phyloP scores from a whole-genome alignment of 1,284 basidiomycete genomes.

The Schizophyllum commune region DNA sequence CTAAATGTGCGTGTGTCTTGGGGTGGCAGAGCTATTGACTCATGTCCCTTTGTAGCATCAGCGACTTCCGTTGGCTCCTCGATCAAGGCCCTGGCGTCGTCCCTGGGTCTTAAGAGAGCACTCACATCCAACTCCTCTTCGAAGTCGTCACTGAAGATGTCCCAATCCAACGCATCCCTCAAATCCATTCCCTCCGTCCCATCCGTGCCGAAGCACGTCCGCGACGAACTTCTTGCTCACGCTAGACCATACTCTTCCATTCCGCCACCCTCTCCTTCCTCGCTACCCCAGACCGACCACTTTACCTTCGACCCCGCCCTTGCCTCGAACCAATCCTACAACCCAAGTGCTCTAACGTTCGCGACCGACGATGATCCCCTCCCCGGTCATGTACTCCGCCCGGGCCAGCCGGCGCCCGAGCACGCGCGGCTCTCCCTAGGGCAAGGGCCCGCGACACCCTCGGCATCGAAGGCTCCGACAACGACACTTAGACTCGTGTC shows the following conservation, averaged over 20 bases:
- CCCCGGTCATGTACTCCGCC: slow-evolving; percentile 46
- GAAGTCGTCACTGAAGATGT: slow-evolving; percentile 10
- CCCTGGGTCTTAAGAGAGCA: slow-evolving; percentile 56
- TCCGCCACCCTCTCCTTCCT: slow-evolving; percentile 27
- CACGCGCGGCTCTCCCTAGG: slow-evolving; percentile 50
- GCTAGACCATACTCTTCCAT: slow-evolving; percentile 48
- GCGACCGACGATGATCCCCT: slow-evolving; percentile 35
- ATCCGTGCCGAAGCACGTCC: slow-evolving; percentile 10
- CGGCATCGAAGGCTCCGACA: slow-evolving; percentile 32
- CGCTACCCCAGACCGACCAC: slow-evolving; percentile 34
- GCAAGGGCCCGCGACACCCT: slow-evolving; percentile 27
- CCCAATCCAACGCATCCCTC: slow-evolving; percentile 21
- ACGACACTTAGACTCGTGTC: slow-evolving; percentile 61
- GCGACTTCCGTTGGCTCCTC: slow-evolving; percentile 55
- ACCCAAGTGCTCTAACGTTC: slow-evolving; percentile 10
- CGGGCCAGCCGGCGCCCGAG: slow-evolving; percentile 47
- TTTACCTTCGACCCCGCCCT: slow-evolving; percentile 32
- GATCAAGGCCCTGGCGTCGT: slow-evolving; percentile 60
- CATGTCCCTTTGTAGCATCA: slow-evolving; percentile 16
- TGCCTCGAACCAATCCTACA: slow-evolving; percentile 16
- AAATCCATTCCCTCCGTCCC: slow-evolving; percentile 20
- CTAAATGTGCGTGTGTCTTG: slow-evolving; percentile 45
- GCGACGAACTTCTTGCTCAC: slow-evolving; percentile 36
- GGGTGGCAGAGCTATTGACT: slow-evolving; percentile 11
- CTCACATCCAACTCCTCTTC: slow-evolving; percentile 26